These are phyloP conservation scores for Solanum megistacrolobum DNA, from an alignment of 257 asterid species.

Conservation along the genomic window DNA sequence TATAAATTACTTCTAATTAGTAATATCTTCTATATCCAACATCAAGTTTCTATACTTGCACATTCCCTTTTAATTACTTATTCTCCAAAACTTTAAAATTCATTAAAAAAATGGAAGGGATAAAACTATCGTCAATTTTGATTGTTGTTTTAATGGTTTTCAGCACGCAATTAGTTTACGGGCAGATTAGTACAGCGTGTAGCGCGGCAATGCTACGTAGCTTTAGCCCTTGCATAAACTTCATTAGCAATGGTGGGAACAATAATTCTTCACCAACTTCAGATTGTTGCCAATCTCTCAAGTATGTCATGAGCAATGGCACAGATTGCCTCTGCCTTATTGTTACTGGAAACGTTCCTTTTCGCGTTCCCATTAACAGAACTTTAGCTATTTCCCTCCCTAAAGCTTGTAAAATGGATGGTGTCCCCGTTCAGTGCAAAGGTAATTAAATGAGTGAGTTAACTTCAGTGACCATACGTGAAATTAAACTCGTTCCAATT, in stretches of 20 bases:
- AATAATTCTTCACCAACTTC: constrained; percentile 44
- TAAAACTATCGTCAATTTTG: constrained; percentile 9
- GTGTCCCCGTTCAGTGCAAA: constrained; percentile 66
- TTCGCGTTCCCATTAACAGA: constrained; percentile 47
- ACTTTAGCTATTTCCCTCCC: constrained; percentile 63
- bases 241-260: constrained; percentile 21
- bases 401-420: constrained; percentile 54
- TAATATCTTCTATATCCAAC: constrained; percentile 3
- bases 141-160: constrained; percentile 12
- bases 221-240: constrained; percentile 45
- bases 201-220: constrained; percentile 47
- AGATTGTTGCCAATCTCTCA: constrained; percentile 63
- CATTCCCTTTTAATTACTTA: constrained; percentile 9
- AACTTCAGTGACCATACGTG: not conserved
- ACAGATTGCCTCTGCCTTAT: constrained; percentile 64
- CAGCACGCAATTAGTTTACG: constrained; percentile 8
- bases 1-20: not conserved
- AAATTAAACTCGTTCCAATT: not conserved
- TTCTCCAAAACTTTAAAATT: not conserved
- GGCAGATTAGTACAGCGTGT: constrained; percentile 44
- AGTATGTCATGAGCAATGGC: constrained; percentile 48
- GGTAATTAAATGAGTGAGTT: constrained; percentile 15
- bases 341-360: constrained; percentile 45
- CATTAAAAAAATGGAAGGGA: constrained; percentile 3
- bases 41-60: not conserved